Evolutionary conservation across 2,329 filamentous ascomycete genomes (phyloP).

Genomic region (Trichoderma arundinaceum): DNA sequence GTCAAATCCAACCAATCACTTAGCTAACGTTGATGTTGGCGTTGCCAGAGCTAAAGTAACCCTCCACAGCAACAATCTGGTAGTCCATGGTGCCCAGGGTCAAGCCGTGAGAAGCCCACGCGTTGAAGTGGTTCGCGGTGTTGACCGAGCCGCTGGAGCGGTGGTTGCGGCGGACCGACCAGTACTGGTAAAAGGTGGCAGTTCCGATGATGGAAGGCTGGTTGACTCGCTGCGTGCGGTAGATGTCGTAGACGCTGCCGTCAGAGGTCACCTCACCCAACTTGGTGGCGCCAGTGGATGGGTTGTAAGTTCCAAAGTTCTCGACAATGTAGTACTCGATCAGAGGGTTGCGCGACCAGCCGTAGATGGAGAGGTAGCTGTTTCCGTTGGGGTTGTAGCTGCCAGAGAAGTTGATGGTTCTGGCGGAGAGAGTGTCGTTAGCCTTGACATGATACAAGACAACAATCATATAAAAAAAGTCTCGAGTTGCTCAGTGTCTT

Average conservation of each 20-base stretch:
- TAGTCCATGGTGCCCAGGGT: constrained; percentile 20
- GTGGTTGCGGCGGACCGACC: constrained; percentile 26
- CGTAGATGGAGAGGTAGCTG: constrained; percentile 28
- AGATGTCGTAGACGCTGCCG: constrained; percentile 28
- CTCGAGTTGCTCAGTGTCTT: background rate
- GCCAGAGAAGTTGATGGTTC: constrained; percentile 22
- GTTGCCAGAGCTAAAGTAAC: constrained; percentile 21
- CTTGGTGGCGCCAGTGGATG: constrained; percentile 26
- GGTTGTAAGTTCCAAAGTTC: constrained; percentile 29
- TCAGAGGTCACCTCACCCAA: constrained; percentile 25
- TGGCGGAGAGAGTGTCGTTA: background rate
- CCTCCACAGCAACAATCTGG: constrained; percentile 27
- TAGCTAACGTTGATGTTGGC: constrained; percentile 24
- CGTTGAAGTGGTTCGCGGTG: constrained; percentile 25
- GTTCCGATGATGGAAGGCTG: constrained; percentile 28
- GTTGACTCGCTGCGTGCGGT: constrained; percentile 27
- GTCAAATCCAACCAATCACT: background rate
- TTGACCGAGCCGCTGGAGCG: constrained; percentile 30
- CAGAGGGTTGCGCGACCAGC: constrained; percentile 25
- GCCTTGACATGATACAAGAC: background rate
- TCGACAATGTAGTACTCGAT: constrained; percentile 30
- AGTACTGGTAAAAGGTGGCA: constrained; percentile 30
- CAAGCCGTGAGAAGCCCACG: constrained; percentile 7
- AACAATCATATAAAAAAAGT: no score
- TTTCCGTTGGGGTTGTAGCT: constrained; percentile 27